These are phyloP conservation scores for Vinca major DNA, from an alignment of 305 asterid genomes.

Conservation along the genomic window DNA sequence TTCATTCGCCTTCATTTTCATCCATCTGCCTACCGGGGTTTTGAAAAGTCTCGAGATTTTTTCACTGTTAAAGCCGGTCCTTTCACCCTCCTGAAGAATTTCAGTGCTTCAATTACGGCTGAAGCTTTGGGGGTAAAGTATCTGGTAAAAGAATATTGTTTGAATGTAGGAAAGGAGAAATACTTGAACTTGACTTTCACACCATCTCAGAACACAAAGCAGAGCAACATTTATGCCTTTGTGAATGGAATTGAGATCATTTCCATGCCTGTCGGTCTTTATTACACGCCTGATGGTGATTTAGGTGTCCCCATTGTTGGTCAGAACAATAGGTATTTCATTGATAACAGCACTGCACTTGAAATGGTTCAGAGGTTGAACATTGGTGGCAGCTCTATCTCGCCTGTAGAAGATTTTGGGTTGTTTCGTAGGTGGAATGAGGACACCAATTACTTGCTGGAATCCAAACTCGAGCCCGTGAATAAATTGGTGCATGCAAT, in stretches of 20 bases:
- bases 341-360: conserved; percentile 50
- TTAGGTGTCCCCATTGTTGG: conserved; percentile 45
- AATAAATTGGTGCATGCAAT: conserved; percentile 14
- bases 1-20: conserved; percentile 43
- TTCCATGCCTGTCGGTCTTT: conserved; percentile 64
- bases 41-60: conserved; percentile 24
- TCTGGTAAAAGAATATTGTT: conserved; percentile 39
- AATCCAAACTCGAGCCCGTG: conserved; percentile 21
- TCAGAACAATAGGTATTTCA: conserved; percentile 28
- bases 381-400: conserved; percentile 38
- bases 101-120: conserved; percentile 28
- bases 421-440: conserved; percentile 49
- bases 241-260: conserved; percentile 58
- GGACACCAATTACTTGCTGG: conserved; percentile 34
- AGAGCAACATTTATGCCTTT: conserved; percentile 32
- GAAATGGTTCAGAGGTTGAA: conserved; percentile 47
- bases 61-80: conserved; percentile 43
- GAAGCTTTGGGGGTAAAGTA: conserved; percentile 22
- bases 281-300: conserved; percentile 47
- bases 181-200: conserved; percentile 33
- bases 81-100: conserved; percentile 40
- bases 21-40: conserved; percentile 24
- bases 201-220: conserved; percentile 22
- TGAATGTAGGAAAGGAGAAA: conserved; percentile 25
- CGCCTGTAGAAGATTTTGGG: conserved; percentile 39